These are phyloP conservation scores for Penicillium parvum DNA, from an alignment of 495 filamentous ascomycete species.

Conservation along the genomic window DNA sequence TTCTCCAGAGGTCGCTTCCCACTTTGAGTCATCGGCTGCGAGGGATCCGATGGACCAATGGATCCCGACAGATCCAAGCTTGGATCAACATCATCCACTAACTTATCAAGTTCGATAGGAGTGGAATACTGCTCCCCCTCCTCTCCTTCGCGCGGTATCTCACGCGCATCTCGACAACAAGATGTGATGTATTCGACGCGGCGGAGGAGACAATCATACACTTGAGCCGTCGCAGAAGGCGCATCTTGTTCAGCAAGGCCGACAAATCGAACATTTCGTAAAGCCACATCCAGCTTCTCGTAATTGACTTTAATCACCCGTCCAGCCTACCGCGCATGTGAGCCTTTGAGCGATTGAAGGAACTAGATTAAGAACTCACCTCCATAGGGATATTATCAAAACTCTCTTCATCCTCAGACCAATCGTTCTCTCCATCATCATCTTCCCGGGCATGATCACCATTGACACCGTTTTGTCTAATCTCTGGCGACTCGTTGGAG, in stretches of 20 bases:
- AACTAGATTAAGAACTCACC: slow-evolving; percentile 18
- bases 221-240: slow-evolving; percentile 52
- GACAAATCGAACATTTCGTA: slow-evolving; percentile 74
- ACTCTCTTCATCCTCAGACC: slow-evolving; percentile 37
- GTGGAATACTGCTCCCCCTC: slow-evolving; percentile 42
- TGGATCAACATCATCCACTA: slow-evolving; percentile 40
- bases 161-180: slow-evolving; percentile 60
- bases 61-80: slow-evolving; percentile 34
- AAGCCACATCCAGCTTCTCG: slow-evolving; percentile 73
- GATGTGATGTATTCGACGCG: slow-evolving; percentile 62
- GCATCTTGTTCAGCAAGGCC: slow-evolving; percentile 54
- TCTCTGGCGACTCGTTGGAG: slow-evolving; percentile 14
- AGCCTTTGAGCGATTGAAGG: neutral
- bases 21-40: slow-evolving; percentile 21
- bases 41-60: slow-evolving; percentile 32
- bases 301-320: slow-evolving; percentile 78
- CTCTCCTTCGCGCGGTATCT: slow-evolving; percentile 51
- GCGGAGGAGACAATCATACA: slow-evolving; percentile 70
- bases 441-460: slow-evolving; percentile 19
- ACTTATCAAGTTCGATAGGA: slow-evolving; percentile 31
- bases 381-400: slow-evolving; percentile 40
- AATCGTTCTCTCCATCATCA: slow-evolving; percentile 36
- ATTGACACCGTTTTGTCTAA: slow-evolving; percentile 19
- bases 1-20: slow-evolving; percentile 40
- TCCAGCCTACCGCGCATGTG: slow-evolving; percentile 37